Evolutionary conservation across 2,329 filamentous ascomycete species (phyloP).

Genomic region (Ophiosphaerella korrae): DNA sequence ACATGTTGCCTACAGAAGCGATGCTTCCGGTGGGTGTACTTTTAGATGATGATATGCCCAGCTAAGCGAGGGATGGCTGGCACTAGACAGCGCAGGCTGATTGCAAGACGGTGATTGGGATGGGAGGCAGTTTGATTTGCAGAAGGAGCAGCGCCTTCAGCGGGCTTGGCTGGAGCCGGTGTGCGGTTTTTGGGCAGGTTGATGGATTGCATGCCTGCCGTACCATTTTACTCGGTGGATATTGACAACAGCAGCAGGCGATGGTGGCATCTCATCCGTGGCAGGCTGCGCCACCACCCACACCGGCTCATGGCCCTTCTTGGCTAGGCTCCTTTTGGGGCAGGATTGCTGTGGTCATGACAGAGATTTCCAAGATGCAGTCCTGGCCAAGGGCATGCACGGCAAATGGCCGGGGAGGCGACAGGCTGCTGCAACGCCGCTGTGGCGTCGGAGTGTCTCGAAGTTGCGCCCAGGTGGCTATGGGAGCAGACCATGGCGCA

Average conservation of each 20-base stretch:
- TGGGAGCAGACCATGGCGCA: background rate
- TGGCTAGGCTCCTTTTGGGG: background rate
- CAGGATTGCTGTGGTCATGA: background rate
- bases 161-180: too few species aligned
- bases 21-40: background rate
- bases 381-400: too few species aligned
- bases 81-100: background rate
- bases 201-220: too few species aligned
- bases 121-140: too few species aligned
- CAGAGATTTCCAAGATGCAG: too few species aligned
- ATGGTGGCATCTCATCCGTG: background rate
- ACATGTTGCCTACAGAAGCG: background rate
- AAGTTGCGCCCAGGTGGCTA: background rate
- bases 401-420: background rate
- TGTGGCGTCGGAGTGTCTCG: background rate
- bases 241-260: too few species aligned
- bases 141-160: too few species aligned
- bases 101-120: too few species aligned
- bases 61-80: background rate
- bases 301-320: background rate
- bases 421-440: background rate
- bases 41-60: background rate
- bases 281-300: slow-evolving; percentile 4
- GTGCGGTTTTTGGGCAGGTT: too few species aligned
- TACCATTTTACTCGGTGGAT: too few species aligned